Percentiles rank a stretch among this genome's conserved stretches.
Evolutionary conservation across 352 stramenopile species (phyloP).

Genomic region (Globisporangium emineosum): DNA sequence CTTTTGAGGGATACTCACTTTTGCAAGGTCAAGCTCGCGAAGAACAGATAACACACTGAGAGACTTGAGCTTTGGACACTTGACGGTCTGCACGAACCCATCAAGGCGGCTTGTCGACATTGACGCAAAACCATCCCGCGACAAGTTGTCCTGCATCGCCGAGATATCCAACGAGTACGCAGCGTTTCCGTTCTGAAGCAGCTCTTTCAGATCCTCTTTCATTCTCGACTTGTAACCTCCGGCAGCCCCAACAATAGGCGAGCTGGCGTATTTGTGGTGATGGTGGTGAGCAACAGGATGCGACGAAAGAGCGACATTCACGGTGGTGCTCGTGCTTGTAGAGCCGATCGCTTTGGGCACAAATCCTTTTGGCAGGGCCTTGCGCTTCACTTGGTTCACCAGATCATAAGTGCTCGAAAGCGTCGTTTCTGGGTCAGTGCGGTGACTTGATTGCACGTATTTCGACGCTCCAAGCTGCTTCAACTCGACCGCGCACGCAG

Average conservation of each 20-base stretch:
- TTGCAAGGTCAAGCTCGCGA: conserved; percentile 35
- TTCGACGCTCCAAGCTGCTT: conserved; percentile 3
- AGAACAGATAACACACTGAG: conserved; percentile 43
- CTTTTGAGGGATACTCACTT: conserved; percentile 17
- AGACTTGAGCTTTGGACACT: conserved; percentile 47
- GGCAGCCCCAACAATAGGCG: background rate
- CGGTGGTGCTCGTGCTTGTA: conserved; percentile 10
- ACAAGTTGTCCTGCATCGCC: conserved; percentile 21
- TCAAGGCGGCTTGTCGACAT: conserved; percentile 20
- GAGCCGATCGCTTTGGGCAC: conserved; percentile 19
- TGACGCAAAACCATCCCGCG: conserved; percentile 14
- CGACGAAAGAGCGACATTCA: conserved; percentile 19
- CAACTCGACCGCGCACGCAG: background rate
- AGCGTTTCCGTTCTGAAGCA: conserved; percentile 19
- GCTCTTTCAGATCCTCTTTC: conserved; percentile 45
- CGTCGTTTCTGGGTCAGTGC: background rate
- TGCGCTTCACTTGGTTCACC: conserved; percentile 27
- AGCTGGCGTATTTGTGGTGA: conserved; percentile 17
- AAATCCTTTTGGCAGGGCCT: conserved; percentile 26
- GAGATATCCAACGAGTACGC: conserved; percentile 38
- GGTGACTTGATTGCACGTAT: background rate
- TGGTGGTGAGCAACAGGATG: conserved; percentile 20
- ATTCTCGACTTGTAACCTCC: conserved; percentile 24
- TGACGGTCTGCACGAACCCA: conserved; percentile 19
- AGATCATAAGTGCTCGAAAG: conserved; percentile 14